Base-by-base conservation (phyloP, 2,329 filamentous ascomycete species). In the Stemphylium lycopersici region DNA sequence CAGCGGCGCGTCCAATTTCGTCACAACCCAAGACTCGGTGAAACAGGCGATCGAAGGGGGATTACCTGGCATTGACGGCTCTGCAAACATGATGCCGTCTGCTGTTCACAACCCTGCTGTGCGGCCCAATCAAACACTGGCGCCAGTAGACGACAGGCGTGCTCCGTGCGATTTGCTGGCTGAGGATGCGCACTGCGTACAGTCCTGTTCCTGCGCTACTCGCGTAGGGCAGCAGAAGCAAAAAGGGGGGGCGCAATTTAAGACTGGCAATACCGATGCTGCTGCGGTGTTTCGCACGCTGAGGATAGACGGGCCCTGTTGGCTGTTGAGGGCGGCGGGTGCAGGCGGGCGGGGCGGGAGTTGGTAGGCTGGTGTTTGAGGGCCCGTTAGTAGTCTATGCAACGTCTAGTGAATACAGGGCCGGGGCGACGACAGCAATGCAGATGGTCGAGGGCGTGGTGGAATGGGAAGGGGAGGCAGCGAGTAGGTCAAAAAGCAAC, bases 51-150 rank as follows among this genome's bases (percentile, higher is more conserved):
- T 63, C 65, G 34, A 32, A 63, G 65, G 60, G 64, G 63, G 58
- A 53, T 47, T 70, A 77, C 75, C 75, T 73, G 75, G 73, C 74
- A 76, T 73, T 67, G 73, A 71, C 67, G 72, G 66, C 58, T 76
- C 73, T 61, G 73, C 74, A 62, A 77, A 70, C 72, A 76, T 76
- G 69, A 72, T 77, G 70, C 67, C 62, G 68, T 49, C 62, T 57
- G 68, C 61, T 70, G 58, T 54, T 58, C 45, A 42, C 56, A 67
- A 70, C 68, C 69, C 70, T 72, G 69, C 57, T 54, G 47, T 33
- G 33, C 54, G 44, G 67, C 58, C 73, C 69, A 74, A 74, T 72
- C 67, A 74, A 41, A 63, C 56, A 57, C 60, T 56, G 62, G 53
- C 49, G 66, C 62, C 63, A 66, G 62, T 55, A 47, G 49, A 32